Conservation (phyloP, 129 eudicot species). For the Lactuca sativa region DNA sequence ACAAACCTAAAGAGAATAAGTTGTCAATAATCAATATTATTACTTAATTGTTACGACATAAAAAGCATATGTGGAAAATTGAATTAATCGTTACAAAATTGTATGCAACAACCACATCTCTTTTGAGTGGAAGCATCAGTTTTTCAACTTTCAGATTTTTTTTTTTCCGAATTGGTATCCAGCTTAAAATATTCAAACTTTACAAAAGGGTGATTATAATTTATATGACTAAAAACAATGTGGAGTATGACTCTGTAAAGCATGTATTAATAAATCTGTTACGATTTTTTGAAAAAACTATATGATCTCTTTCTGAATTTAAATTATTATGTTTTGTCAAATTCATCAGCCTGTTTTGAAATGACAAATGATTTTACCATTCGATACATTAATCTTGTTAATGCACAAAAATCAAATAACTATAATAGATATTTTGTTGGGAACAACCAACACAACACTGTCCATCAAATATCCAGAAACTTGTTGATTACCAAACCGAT, state of each 20-base stretch:
- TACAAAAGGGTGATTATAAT: background rate
- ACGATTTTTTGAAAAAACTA: background rate
- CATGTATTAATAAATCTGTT: background rate
- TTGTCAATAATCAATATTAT: too few species aligned
- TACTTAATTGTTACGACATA: background rate
- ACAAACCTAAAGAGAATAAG: background rate
- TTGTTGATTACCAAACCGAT: too few species aligned
- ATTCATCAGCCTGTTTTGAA: too few species aligned
- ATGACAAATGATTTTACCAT: too few species aligned
- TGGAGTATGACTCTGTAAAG: background rate
- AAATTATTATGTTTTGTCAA: too few species aligned
- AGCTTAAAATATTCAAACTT: too few species aligned
- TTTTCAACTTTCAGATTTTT: background rate
- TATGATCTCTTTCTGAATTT: too few species aligned
- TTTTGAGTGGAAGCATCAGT: background rate
- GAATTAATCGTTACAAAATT: background rate
- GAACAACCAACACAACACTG: too few species aligned
- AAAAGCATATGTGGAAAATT: background rate
- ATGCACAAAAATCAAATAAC: too few species aligned
- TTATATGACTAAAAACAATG: background rate
- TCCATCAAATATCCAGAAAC: too few species aligned
- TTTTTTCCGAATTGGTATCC: background rate
- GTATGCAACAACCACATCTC: background rate
- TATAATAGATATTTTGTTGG: too few species aligned
- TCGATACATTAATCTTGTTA: too few species aligned